These are phyloP conservation scores for Coccinonectria pachysandricola DNA, from an alignment of 2,329 filamentous ascomycete species.

Conservation along the genomic window DNA sequence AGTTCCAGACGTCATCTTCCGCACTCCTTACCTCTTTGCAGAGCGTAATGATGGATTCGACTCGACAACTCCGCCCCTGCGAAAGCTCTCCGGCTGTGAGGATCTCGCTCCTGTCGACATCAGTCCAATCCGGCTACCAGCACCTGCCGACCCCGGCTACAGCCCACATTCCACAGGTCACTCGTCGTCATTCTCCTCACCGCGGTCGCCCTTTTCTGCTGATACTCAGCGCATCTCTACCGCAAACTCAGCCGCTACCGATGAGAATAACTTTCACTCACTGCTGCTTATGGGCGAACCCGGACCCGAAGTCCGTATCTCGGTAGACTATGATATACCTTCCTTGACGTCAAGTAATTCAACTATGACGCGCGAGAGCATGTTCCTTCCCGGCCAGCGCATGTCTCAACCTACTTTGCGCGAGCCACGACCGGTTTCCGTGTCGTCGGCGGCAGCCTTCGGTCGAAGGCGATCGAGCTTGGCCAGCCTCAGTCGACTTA, in stretches of 20 bases:
- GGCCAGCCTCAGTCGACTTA: constrained; percentile 64
- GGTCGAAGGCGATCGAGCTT: constrained; percentile 66
- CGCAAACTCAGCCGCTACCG: constrained; percentile 61
- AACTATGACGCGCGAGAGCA: constrained; percentile 63
- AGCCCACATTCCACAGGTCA: constrained; percentile 57
- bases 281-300: constrained; percentile 59
- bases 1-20: constrained; percentile 27
- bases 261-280: constrained; percentile 62
- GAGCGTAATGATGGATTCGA: constrained; percentile 25
- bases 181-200: constrained; percentile 59
- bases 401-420: constrained; percentile 38
- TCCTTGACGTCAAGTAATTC: constrained; percentile 68
- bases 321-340: constrained; percentile 59
- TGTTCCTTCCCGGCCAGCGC: constrained; percentile 33
- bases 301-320: constrained; percentile 61
- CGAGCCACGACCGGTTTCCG: constrained; percentile 51
- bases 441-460: constrained; percentile 50
- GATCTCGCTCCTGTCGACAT: constrained; percentile 43
- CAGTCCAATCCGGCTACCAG: constrained; percentile 33
- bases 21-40: constrained; percentile 26
- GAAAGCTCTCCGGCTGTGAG: constrained; percentile 29
- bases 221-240: constrained; percentile 66
- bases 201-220: constrained; percentile 57
- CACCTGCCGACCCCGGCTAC: constrained; percentile 37
- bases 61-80: constrained; percentile 36